These are phyloP conservation scores for Amaranthus palmeri DNA, from an alignment of 148 eudicot genomes.

Conservation along the genomic window DNA sequence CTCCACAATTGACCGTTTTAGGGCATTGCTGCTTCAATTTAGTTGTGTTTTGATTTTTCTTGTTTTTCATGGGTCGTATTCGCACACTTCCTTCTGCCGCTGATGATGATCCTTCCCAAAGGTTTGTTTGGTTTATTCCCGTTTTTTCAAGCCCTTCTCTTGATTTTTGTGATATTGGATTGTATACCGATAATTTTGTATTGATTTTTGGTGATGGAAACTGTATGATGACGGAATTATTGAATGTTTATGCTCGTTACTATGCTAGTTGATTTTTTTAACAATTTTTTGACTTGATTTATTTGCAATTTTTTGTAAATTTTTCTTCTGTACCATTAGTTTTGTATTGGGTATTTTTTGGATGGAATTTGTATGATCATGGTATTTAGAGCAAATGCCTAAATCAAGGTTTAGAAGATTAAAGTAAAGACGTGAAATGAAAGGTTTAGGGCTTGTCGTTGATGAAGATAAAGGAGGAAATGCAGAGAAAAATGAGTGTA, in stretches of 20 bases:
- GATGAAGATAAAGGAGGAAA: too few species aligned
- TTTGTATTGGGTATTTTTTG: too few species aligned
- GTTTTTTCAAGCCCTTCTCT: neutral
- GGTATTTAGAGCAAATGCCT: too few species aligned
- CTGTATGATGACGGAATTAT: neutral
- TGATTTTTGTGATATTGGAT: neutral
- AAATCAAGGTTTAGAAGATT: too few species aligned
- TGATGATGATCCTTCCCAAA: slow-evolving; percentile 71
- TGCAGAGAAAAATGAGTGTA: too few species aligned
- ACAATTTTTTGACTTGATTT: too few species aligned
- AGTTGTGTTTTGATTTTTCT: neutral
- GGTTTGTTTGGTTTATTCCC: slow-evolving; percentile 29
- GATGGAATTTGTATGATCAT: too few species aligned
- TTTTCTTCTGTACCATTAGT: too few species aligned
- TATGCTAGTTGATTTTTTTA: neutral
- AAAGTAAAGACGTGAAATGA: too few species aligned
- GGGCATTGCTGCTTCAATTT: neutral
- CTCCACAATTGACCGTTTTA: too few species aligned
- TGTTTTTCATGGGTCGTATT: slow-evolving; percentile 66
- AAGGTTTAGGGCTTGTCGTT: too few species aligned
- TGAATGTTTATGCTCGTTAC: neutral
- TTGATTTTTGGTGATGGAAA: neutral
- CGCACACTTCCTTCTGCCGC: slow-evolving; percentile 54
- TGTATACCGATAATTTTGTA: neutral
- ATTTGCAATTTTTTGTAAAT: neutral